These are phyloP conservation scores for Suillus americanus DNA, from an alignment of 768 basidiomycete species.

Conservation along the genomic window DNA sequence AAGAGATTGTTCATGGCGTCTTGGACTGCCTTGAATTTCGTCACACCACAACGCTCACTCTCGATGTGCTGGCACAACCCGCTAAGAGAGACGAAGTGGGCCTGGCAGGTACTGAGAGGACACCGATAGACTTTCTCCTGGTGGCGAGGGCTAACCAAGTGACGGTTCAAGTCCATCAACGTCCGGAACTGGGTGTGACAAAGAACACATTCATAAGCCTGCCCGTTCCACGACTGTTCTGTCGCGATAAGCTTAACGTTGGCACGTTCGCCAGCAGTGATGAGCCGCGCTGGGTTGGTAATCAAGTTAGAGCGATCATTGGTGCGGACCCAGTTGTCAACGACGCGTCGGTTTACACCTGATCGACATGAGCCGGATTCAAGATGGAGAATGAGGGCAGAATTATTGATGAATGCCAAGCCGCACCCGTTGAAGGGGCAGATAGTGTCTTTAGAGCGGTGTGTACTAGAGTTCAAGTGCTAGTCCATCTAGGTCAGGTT, in stretches of 20 bases:
- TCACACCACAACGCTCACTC: conserved; percentile 57
- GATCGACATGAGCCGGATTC: conserved; percentile 60
- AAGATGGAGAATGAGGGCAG: conserved; percentile 61
- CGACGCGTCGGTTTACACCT: conserved; percentile 40
- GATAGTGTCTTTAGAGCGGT: conserved; percentile 39
- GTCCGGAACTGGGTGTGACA: conserved; percentile 46
- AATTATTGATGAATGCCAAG: conserved; percentile 46
- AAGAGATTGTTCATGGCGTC: conserved; percentile 38
- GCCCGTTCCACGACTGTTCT: conserved; percentile 40
- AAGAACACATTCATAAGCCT: conserved; percentile 61
- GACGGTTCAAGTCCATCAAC: conserved; percentile 53
- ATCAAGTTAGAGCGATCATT: conserved; percentile 48
- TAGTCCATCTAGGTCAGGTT: conserved; percentile 13
- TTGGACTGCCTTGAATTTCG: conserved; percentile 44
- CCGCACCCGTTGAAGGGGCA: conserved; percentile 45
- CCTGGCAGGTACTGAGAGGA: conserved; percentile 44
- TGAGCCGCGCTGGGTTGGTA: conserved; percentile 54
- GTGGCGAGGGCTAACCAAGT: conserved; percentile 64
- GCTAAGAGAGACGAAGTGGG: conserved; percentile 51
- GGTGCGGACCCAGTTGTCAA: conserved; percentile 36
- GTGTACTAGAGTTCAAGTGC: conserved; percentile 56
- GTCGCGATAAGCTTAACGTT: conserved; percentile 29
- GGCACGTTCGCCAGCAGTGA: conserved; percentile 31
- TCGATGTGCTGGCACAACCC: conserved; percentile 65
- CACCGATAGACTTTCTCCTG: conserved; percentile 54